These are phyloP conservation scores for Pseudoscleropodium purum DNA, from an alignment of 225 moss, liverwort and hornwort genomes.

Conservation along the genomic window DNA sequence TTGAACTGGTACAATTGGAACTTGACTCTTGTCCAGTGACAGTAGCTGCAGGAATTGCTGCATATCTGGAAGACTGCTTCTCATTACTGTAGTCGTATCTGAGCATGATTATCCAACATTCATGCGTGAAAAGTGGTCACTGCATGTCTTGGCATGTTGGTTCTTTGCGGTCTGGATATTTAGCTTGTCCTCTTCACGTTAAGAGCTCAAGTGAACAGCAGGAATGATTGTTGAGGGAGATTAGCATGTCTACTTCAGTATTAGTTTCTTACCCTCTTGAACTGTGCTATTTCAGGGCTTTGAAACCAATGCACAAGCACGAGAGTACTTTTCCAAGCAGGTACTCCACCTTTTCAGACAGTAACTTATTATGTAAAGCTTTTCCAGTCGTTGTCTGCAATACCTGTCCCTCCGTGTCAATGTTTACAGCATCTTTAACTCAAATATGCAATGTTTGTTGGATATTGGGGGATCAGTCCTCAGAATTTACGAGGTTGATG, in stretches of 20 bases:
- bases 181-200: not conserved
- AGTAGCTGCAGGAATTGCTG: not conserved
- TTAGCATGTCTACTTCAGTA: not conserved
- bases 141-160: not conserved
- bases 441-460: slow-evolving; percentile 3
- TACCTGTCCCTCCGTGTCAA: not conserved
- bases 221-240: not conserved
- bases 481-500: slow-evolving; percentile 80
- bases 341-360: slow-evolving; percentile 16
- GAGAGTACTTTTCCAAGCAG: slow-evolving; percentile 91
- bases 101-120: not conserved
- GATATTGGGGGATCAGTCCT: slow-evolving; percentile 32
- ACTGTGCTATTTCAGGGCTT: slow-evolving; percentile 46
- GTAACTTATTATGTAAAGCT: not conserved
- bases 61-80: not conserved
- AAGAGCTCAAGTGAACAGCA: not conserved
- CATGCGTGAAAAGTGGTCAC: not conserved
- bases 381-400: not conserved
- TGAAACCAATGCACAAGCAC: slow-evolving; percentile 64
- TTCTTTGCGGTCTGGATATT: not conserved
- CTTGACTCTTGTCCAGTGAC: not conserved
- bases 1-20: slow-evolving; percentile 38
- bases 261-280: not conserved
- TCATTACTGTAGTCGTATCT: not conserved
- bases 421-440: not conserved